A percentile compares a stretch with the other conserved stretches of the same genome.
These are phyloP conservation scores for carrot (Daucus carota) DNA, from an alignment of 129 eudicot species.

Conservation along the genomic window DH1_v3.0 NC_030387.2:2701001-2701500, in stretches of 20 bases:
- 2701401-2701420: slow-evolving; percentile 75
- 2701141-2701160: neutral
- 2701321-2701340: neutral
- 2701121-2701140: neutral
- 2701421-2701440: slow-evolving; percentile 78
- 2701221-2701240: neutral
- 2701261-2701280: too few relatives aligned
- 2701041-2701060: neutral
- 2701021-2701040: neutral
- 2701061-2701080: neutral
- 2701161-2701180: neutral
- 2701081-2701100: neutral
- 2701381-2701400: slow-evolving; percentile 86
- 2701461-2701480: neutral
- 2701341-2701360: slow-evolving; percentile 11
- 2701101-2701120: neutral
- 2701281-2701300: neutral
- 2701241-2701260: neutral
- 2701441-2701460: slow-evolving; percentile 61
- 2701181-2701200: neutral
- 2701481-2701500: neutral
- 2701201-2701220: neutral
- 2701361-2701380: slow-evolving; percentile 90
- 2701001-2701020: too few relatives aligned
- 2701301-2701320: neutral